Percentiles rank a stretch among this genome's conserved stretches.
These are phyloP conservation scores for Petunia secreta DNA, from an alignment of 257 asterid genomes.

Conservation along the genomic window DNA sequence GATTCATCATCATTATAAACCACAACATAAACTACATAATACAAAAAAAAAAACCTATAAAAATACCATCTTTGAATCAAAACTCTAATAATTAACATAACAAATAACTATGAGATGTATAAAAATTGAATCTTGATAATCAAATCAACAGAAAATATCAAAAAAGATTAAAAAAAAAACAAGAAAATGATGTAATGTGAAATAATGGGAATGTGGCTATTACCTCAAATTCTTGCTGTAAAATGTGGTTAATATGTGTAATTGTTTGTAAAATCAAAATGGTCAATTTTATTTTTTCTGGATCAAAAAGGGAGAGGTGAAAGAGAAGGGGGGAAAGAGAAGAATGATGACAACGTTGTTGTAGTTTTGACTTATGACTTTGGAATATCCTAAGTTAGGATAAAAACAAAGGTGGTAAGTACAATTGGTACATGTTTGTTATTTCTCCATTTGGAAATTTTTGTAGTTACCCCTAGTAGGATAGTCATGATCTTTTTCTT, in stretches of 20 bases:
- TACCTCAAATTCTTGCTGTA: neutral
- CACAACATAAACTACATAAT: neutral
- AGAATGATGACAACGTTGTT: slow-evolving; percentile 22
- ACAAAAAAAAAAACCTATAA: neutral
- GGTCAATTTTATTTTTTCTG: neutral
- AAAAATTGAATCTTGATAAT: slow-evolving; percentile 21
- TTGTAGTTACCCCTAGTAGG: neutral
- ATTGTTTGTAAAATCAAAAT: neutral
- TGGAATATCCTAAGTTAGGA: slow-evolving; percentile 2
- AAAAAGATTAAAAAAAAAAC: neutral
- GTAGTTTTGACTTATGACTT: slow-evolving; percentile 9
- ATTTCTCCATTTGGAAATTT: slow-evolving; percentile 2
- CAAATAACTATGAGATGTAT: neutral
- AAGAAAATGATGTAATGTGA: neutral
- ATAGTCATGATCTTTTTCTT: too few relatives aligned
- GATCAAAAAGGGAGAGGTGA: neutral
- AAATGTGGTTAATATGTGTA: neutral
- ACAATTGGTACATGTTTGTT: neutral
- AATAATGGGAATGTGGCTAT: neutral
- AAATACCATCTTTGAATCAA: neutral
- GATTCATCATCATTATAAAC: neutral
- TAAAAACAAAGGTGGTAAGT: neutral
- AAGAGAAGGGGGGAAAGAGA: neutral
- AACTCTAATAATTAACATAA: neutral
- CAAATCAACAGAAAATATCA: neutral